These are phyloP conservation scores for Letharia columbiana DNA, from an alignment of 495 filamentous ascomycete species.

Conservation along the genomic window DNA sequence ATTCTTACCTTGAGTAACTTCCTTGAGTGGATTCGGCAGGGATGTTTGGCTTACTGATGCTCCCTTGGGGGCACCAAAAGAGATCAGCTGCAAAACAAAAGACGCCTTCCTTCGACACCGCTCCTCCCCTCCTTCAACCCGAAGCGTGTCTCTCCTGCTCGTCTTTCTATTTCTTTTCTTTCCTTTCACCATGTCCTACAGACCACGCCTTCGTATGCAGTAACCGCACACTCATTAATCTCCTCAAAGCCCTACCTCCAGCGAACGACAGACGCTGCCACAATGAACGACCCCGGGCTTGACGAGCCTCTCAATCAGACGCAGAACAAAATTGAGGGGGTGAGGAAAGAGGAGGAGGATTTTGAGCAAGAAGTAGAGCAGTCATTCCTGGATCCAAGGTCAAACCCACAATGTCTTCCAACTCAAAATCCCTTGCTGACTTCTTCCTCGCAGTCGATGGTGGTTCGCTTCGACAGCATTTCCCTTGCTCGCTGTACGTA, in stretches of 20 bases:
- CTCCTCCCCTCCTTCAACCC: neutral
- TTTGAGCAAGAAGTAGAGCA: slow-evolving; percentile 31
- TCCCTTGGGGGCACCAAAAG: too few species aligned
- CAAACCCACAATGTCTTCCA: slow-evolving; percentile 6
- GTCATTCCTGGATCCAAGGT: slow-evolving; percentile 49
- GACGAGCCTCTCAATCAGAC: slow-evolving; percentile 45
- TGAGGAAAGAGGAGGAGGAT: slow-evolving; percentile 25
- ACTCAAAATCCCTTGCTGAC: slow-evolving; percentile 18
- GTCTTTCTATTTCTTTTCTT: too few species aligned
- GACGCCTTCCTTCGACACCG: neutral
- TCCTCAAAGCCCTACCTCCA: neutral
- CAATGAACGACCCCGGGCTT: slow-evolving; percentile 56
- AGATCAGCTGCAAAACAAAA: too few species aligned
- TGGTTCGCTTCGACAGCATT: slow-evolving; percentile 81
- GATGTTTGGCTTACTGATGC: too few species aligned
- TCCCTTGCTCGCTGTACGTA: slow-evolving; percentile 57
- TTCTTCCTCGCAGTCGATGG: slow-evolving; percentile 51
- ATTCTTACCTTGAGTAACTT: too few species aligned
- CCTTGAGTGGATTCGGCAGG: too few species aligned
- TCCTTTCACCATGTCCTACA: neutral
- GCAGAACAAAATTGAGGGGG: slow-evolving; percentile 39
- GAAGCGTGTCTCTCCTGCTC: neutral
- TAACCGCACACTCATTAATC: neutral
- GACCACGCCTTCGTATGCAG: neutral
- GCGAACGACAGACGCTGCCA: neutral